Base-by-base conservation (phyloP, 192 early-diverging fungal genomes). In the Fimicolochytrium jonesii region DNA sequence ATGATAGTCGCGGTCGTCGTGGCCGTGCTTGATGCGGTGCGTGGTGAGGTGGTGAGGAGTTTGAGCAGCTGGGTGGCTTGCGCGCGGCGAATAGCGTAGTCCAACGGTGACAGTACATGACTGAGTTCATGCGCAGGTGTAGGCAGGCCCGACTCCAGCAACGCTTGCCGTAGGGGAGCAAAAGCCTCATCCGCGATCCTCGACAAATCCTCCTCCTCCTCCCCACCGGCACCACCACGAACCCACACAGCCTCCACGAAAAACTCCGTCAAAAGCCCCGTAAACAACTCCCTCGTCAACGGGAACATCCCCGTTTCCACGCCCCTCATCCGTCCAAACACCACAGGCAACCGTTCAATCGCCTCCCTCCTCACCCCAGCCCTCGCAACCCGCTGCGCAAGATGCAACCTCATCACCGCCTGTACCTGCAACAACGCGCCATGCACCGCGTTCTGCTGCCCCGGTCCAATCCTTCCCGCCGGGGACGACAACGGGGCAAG, bases 361-460 rank as follows among this genome's bases (percentile, higher is more conserved):
- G 39, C 51, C 9, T 55, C 61, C 30, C 30, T 29, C 20, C 48
- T 17, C 2, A 50, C 48, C 18, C 67, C 68, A 22, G 73, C 53
- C n/a, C n/a, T n/a, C n/a, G n/a, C n/a, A 10, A 48, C 59, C 31
- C 78, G 72, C 23, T 70, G 72, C 30, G 71, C 64, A 10, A 88
- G 68, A 41, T 87, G 87, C 22, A 83, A 83, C 41, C 84, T 74
- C 26, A 93, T 51, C 28, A 94, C 69, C 60, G 84, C 82, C 56
- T 85, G 80, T 18, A 86, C 77, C 62, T 90, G 90, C 33, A 91
- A 71, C 33, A 92, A 71, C 46, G 71, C 59, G 11, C 93, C 93
- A 55, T 95, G 93, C 20, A 82, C 70, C 48, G 75, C 77, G 69
- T 95, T 95, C 46, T 87, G 81, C 23, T 10, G 11, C n/a, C n/a